These are phyloP conservation scores for Ceratobasidium sp. DNA, from an alignment of 1,284 basidiomycete genomes.

Conservation along the genomic window DNA sequence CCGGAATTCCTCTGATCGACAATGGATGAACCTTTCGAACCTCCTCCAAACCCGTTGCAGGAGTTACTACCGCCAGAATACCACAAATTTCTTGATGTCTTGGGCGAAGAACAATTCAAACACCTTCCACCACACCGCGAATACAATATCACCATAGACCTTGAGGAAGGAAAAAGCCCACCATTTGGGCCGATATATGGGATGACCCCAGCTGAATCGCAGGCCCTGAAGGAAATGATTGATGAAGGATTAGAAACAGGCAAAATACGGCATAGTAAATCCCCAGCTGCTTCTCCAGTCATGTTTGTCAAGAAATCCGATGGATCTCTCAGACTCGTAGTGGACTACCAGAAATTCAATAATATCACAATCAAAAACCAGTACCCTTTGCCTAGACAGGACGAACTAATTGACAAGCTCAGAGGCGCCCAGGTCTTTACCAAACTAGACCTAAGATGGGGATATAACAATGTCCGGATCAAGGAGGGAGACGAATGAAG, in stretches of 20 bases:
- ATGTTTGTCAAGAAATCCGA: slow-evolving; percentile 51
- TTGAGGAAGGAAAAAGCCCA: no score
- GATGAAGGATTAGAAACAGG: slow-evolving; percentile 21
- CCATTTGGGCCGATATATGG: neutral
- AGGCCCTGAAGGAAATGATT: slow-evolving; percentile 12
- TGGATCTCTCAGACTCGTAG: slow-evolving; percentile 53
- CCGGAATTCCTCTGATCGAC: neutral
- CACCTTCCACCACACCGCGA: neutral
- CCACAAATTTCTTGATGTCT: slow-evolving; percentile 6
- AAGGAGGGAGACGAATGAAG: slow-evolving; percentile 50
- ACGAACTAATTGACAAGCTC: slow-evolving; percentile 49
- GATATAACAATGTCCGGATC: slow-evolving; percentile 51
- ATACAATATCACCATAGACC: no score
- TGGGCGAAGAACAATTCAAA: slow-evolving; percentile 3
- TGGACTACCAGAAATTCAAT: slow-evolving; percentile 59
- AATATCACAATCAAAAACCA: slow-evolving; percentile 40
- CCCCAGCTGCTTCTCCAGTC: neutral
- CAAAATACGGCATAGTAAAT: slow-evolving; percentile 17
- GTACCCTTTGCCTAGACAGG: slow-evolving; percentile 47
- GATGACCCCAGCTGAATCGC: slow-evolving; percentile 8
- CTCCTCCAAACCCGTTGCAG: neutral
- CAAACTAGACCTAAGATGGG: slow-evolving; percentile 50
- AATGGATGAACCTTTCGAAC: neutral
- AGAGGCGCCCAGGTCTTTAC: slow-evolving; percentile 47
- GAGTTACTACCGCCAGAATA: neutral